Conservation (phyloP, 2,329 filamentous ascomycete species). For the Aspergillus brasiliensis region DNA sequence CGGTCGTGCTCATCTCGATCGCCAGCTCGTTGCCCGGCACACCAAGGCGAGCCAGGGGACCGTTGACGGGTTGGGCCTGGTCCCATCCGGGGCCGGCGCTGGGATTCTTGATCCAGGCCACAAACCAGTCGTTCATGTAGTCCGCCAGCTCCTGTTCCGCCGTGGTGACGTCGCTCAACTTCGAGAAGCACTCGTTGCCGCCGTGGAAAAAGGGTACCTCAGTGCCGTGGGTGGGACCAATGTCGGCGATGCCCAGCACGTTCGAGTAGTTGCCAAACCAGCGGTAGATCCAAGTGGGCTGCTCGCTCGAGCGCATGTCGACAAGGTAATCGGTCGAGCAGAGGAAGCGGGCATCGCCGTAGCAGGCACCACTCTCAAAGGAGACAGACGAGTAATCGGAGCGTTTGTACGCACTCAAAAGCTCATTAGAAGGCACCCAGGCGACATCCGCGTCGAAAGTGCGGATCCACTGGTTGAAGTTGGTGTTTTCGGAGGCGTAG, state of each 20-base stretch:
- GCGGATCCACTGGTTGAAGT: constrained; percentile 23
- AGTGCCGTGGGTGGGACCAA: constrained; percentile 23
- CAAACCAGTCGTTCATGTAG: constrained; percentile 26
- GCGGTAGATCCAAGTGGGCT: constrained; percentile 27
- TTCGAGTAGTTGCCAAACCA: constrained; percentile 28
- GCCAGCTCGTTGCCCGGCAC: constrained; percentile 21
- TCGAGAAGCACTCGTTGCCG: constrained; percentile 25
- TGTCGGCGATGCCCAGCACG: constrained; percentile 15
- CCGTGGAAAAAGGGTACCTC: constrained; percentile 29
- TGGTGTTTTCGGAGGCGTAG: constrained; percentile 21
- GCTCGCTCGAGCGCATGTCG: constrained; percentile 20
- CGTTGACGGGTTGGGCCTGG: constrained; percentile 16
- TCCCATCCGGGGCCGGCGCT: constrained; percentile 22
- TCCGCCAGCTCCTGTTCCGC: constrained; percentile 23
- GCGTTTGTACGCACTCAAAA: constrained; percentile 20
- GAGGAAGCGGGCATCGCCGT: constrained; percentile 27
- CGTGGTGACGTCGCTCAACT: constrained; percentile 17
- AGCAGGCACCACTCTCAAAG: constrained; percentile 24
- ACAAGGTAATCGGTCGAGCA: constrained; percentile 24
- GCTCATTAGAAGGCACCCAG: constrained; percentile 17
- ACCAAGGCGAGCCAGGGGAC: constrained; percentile 22
- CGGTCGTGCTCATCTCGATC: constrained; percentile 19
- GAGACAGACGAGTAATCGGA: constrained; percentile 22
- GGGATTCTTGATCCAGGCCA: constrained; percentile 25
- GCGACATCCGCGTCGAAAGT: constrained; percentile 26